phyloP scores from a whole-genome alignment of 495 filamentous ascomycete genomes.

The Paragyromitra xinjiangensis region DNA sequence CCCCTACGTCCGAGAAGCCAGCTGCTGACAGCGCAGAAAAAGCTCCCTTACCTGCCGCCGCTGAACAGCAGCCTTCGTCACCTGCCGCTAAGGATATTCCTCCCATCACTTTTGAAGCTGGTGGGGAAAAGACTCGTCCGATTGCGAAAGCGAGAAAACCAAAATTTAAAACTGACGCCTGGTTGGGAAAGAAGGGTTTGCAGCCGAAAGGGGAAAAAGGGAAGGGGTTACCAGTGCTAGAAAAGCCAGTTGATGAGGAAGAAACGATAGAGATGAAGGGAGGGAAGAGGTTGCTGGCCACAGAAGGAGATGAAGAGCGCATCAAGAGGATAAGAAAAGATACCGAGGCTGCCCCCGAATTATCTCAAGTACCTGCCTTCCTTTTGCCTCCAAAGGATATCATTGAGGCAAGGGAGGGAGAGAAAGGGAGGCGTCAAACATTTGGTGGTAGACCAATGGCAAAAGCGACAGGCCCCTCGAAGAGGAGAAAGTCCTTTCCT shows the following conservation, averaged over 20 bases:
- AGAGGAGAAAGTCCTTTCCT: conserved; percentile 39
- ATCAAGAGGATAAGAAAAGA: conserved; percentile 2
- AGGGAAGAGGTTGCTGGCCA: conserved; percentile 9
- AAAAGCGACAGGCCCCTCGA: conserved; percentile 1
- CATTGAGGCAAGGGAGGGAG: background rate
- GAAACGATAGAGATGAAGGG: conserved; percentile 30
- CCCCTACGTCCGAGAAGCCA: background rate
- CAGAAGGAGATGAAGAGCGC: background rate
- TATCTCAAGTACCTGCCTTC: background rate
- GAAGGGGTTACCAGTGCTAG: background rate
- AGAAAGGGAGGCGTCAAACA: conserved; percentile 31
- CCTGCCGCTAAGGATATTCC: background rate
- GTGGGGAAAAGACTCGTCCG: background rate
- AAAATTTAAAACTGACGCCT: conserved; percentile 15
- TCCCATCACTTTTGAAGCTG: conserved; percentile 1
- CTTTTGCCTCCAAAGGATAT: background rate
- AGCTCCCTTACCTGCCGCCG: background rate
- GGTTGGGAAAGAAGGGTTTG: conserved; percentile 33
- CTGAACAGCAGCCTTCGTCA: background rate
- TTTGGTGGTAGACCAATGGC: conserved; percentile 34
- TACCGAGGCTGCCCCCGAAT: background rate
- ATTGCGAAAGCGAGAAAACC: background rate
- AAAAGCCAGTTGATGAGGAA: background rate
- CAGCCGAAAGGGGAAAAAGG: conserved; percentile 16
- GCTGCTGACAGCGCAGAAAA: background rate